Evolutionary conservation across 2,329 filamentous ascomycete genomes (phyloP).

Genomic region (Hypoxylon rubiginosum): DNA sequence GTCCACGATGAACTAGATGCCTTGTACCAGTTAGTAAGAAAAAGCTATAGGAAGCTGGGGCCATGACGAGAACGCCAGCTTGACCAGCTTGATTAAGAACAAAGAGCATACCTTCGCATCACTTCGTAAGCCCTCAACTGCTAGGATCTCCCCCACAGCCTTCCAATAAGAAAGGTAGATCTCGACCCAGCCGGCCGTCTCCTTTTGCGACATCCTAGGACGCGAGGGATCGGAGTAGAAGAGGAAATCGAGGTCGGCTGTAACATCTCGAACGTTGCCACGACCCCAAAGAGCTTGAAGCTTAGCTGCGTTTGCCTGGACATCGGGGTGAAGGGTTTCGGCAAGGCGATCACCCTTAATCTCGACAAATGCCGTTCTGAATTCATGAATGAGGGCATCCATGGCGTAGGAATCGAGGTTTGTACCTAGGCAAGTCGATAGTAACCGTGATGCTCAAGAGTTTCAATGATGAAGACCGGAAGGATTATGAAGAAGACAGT

Average conservation of each 20-base stretch:
- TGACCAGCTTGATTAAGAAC: not conserved
- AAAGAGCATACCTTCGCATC: conserved; percentile 49
- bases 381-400: conserved; percentile 81
- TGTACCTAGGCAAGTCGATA: not conserved
- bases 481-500: not conserved
- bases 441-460: not conserved
- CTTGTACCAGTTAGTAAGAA: conserved; percentile 29
- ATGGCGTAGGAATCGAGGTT: conserved; percentile 54
- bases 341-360: conserved; percentile 81
- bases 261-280: conserved; percentile 75
- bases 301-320: conserved; percentile 73
- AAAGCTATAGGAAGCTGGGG: not conserved
- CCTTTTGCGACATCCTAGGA: conserved; percentile 71
- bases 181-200: conserved; percentile 86
- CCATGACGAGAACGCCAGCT: not conserved
- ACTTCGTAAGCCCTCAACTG: conserved; percentile 67
- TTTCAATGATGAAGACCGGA: not conserved
- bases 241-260: conserved; percentile 79
- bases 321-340: conserved; percentile 78
- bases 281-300: conserved; percentile 79
- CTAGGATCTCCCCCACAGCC: conserved; percentile 79
- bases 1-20: conserved; percentile 72
- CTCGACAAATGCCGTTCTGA: conserved; percentile 74
- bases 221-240: conserved; percentile 72
- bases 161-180: conserved; percentile 89